These are phyloP conservation scores for Trifolium dubium DNA, from an alignment of 306 rosid genomes.

Conservation along the genomic window DNA sequence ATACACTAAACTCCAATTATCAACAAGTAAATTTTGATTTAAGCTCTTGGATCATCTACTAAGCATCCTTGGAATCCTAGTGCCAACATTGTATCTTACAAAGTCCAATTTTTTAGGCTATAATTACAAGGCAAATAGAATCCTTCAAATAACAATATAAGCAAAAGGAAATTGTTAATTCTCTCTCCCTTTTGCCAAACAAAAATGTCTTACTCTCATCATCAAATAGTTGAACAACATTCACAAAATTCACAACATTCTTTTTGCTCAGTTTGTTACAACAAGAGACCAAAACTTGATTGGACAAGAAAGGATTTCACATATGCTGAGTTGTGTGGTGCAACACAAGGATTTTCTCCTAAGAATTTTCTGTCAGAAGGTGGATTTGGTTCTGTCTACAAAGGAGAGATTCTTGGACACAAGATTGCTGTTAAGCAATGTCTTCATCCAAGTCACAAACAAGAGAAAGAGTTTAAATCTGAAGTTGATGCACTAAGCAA, in stretches of 20 bases:
- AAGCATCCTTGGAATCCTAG: constrained; percentile 17
- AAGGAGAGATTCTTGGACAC: constrained; percentile 53
- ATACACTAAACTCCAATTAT: not conserved
- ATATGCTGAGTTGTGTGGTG: constrained; percentile 56
- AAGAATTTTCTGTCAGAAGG: constrained; percentile 75
- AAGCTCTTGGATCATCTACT: not conserved
- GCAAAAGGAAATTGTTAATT: constrained; percentile 27
- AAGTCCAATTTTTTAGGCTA: constrained; percentile 17
- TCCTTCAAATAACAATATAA: constrained; percentile 28
- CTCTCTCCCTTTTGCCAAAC: constrained; percentile 22
- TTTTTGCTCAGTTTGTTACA: constrained; percentile 58
- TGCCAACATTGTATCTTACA: constrained; percentile 19
- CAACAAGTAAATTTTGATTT: not conserved
- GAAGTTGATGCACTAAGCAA: constrained; percentile 71
- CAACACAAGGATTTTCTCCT: constrained; percentile 58
- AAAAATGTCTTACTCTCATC: constrained; percentile 26
- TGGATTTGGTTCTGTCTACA: constrained; percentile 79
- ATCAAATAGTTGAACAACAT: constrained; percentile 39
- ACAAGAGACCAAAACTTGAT: constrained; percentile 60
- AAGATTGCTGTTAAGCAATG: constrained; percentile 78
- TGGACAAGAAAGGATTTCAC: constrained; percentile 59
- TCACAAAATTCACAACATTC: constrained; percentile 32
- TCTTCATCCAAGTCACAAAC: constrained; percentile 58
- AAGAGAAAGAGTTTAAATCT: constrained; percentile 70
- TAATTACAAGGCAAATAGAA: constrained; percentile 28